Percentiles rank a stretch among this genome's conserved stretches.
Evolutionary conservation across 1,284 basidiomycete genomes (phyloP).

Genomic region (Apiotrichum akiyoshidainum): DNA sequence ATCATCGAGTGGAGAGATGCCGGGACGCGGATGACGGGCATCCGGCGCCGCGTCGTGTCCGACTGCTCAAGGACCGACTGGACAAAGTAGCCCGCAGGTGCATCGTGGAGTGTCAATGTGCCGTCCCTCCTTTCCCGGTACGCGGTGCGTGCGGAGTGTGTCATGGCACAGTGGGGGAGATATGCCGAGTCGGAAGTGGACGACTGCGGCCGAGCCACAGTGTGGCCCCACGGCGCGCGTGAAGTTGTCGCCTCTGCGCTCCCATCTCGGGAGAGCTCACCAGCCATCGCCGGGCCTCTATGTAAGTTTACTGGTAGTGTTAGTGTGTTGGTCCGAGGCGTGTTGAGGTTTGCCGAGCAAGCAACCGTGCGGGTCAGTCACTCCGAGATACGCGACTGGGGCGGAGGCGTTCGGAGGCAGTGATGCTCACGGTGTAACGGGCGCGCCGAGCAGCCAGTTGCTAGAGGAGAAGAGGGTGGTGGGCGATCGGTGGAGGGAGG

Average conservation of each 20-base stretch:
- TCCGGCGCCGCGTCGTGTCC: background rate
- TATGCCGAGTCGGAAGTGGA: background rate
- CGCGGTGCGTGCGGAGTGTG: background rate
- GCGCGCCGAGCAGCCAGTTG: no score
- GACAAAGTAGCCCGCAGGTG: background rate
- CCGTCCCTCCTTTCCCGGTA: conserved; percentile 4
- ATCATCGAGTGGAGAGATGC: conserved; percentile 50
- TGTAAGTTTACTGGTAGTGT: no score
- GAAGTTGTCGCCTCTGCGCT: conserved; percentile 34
- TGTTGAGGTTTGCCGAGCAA: no score
- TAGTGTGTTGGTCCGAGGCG: no score
- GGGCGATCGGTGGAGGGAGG: no score
- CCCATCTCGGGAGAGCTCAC: conserved; percentile 30
- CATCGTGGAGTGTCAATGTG: no score
- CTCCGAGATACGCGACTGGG: no score
- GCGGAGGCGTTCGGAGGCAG: no score
- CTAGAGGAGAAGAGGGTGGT: no score
- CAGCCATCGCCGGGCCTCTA: conserved; percentile 5
- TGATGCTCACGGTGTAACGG: no score
- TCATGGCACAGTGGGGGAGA: background rate
- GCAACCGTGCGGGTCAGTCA: no score
- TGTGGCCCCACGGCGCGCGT: background rate
- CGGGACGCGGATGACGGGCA: conserved; percentile 27
- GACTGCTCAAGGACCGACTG: background rate
- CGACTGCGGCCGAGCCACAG: background rate